A percentile compares a stretch with the other conserved stretches of the same genome.
Conservation (phyloP, 2,329 filamentous ascomycete genomes). For the Stagonosporopsis vannaccii region DNA sequence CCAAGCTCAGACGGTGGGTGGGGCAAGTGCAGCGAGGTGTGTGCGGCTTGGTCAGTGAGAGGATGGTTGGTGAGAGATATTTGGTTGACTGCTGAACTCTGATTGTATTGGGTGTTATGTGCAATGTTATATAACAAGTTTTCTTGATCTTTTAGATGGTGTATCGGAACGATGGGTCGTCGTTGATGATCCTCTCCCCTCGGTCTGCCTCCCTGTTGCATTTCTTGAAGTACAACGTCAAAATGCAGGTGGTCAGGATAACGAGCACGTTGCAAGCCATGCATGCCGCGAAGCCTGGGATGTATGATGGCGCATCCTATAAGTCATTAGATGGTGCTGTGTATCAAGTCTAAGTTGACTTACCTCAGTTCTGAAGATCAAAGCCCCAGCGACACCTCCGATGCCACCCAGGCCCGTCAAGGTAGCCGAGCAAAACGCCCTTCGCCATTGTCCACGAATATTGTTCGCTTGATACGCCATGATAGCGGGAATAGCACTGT, state of each 20-base stretch:
- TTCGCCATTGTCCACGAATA: slow-evolving; percentile 31
- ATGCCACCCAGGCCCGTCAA: slow-evolving; percentile 32
- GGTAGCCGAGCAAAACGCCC: slow-evolving; percentile 32
- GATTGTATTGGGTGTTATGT: neutral
- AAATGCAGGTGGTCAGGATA: slow-evolving; percentile 23
- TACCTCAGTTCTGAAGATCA: slow-evolving; percentile 31
- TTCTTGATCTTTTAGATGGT: slow-evolving; percentile 19
- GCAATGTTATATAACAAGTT: neutral
- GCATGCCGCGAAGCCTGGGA: slow-evolving; percentile 33
- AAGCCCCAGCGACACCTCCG: slow-evolving; percentile 31
- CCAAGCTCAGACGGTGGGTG: no score
- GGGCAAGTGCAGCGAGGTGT: no score
- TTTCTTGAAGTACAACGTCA: slow-evolving; percentile 32
- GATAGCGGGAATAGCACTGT: slow-evolving; percentile 29
- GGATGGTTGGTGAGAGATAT: no score
- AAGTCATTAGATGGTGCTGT: neutral
- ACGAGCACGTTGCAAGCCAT: slow-evolving; percentile 33
- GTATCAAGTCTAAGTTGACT: neutral
- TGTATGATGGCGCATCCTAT: slow-evolving; percentile 28
- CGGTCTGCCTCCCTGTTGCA: slow-evolving; percentile 34
- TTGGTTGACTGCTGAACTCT: no score
- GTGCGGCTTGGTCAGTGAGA: no score
- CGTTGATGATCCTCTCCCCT: slow-evolving; percentile 31
- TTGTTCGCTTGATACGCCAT: slow-evolving; percentile 38
- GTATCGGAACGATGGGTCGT: slow-evolving; percentile 35